Conservation (phyloP, 164 flowering plant genomes). For the Tetrastigma voinierianum region DNA sequence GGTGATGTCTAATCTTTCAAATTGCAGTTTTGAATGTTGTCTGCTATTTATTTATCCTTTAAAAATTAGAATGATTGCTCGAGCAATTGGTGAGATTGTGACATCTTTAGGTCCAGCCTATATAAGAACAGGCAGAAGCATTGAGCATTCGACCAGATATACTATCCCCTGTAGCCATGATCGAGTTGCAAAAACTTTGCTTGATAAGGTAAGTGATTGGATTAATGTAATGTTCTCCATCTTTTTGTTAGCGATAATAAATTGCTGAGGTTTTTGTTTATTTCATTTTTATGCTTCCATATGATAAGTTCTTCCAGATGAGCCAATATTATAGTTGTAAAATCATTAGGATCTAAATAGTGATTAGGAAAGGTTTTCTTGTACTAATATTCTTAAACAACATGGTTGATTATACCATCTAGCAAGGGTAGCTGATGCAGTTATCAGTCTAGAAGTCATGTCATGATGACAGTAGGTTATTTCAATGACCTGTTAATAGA, state of each 20-base stretch:
- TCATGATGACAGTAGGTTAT: too few species aligned
- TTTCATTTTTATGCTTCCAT: background rate
- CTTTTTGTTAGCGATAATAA: background rate
- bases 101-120: conserved; percentile 99
- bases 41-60: conserved; percentile 6
- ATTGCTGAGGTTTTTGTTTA: background rate
- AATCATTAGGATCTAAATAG: too few species aligned
- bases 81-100: conserved; percentile 98
- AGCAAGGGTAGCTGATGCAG: too few species aligned
- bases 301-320: background rate
- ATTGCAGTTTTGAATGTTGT: background rate
- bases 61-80: conserved; percentile 81
- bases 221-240: background rate
- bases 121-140: conserved; percentile 98
- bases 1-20: background rate
- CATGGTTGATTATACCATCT: too few species aligned
- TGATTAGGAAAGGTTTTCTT: too few species aligned
- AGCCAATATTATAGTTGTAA: too few species aligned
- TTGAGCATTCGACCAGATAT: conserved; percentile 97
- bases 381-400: too few species aligned
- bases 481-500: too few species aligned
- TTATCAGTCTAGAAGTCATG: too few species aligned
- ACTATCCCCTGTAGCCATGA: conserved; percentile 93
- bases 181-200: conserved; percentile 96
- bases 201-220: conserved; percentile 68